phyloP scores from a whole-genome alignment of 345 rosid species.

The Murraya koenigii region DNA sequence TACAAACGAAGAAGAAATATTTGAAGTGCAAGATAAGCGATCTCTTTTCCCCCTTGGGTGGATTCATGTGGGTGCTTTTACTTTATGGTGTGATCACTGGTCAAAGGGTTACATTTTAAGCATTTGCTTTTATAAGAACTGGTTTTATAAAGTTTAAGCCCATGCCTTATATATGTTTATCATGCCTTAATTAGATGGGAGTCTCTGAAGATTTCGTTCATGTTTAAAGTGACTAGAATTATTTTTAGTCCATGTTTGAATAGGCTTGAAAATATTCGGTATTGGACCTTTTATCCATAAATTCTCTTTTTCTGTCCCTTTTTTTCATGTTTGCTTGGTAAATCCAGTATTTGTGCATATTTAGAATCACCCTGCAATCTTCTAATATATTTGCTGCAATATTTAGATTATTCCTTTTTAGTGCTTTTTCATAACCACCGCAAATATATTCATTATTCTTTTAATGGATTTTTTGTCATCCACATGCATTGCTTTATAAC shows the following conservation, averaged over 20 bases:
- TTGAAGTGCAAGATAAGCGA: slow-evolving; percentile 91
- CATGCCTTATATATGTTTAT: not conserved
- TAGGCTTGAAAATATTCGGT: not conserved
- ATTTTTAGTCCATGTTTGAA: not conserved
- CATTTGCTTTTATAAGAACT: not conserved
- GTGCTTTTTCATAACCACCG: not conserved
- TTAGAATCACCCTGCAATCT: not conserved
- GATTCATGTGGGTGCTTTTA: slow-evolving; percentile 84
- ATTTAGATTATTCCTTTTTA: not conserved
- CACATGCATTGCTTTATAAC: not conserved
- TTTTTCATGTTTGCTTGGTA: not conserved
- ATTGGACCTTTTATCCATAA: not conserved
- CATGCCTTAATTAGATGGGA: not conserved
- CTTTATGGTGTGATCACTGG: slow-evolving; percentile 2
- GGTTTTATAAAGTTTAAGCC: not conserved
- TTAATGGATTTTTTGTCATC: not conserved
- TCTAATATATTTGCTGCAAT: not conserved
- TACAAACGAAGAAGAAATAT: slow-evolving; percentile 97
- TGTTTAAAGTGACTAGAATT: not conserved
- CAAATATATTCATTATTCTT: not conserved
- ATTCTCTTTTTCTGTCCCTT: not conserved
- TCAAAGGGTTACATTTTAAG: not conserved
- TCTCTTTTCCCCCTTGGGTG: slow-evolving; percentile 97
- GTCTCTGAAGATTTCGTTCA: not conserved
- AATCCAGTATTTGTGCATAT: not conserved